Conservation (phyloP, 176 grass and related monocot species). For the Phoenix dactylifera region DNA sequence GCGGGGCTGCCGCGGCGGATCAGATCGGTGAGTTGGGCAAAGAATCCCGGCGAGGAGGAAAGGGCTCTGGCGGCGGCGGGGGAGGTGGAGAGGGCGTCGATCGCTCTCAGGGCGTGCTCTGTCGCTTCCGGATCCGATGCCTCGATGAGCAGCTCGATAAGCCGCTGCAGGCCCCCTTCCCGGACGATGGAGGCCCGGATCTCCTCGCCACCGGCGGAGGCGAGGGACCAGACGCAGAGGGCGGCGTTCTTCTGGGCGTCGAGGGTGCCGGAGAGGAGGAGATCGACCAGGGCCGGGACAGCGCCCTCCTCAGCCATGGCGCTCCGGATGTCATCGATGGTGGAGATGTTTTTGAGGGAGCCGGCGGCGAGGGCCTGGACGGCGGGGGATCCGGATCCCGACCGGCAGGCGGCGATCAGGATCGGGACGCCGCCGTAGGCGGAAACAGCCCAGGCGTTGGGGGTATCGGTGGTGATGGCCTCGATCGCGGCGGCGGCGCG, state of each 20-base stretch:
- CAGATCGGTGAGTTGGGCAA: slow-evolving; percentile 52
- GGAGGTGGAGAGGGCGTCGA: slow-evolving; percentile 40
- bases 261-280: slow-evolving; percentile 21
- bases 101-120: slow-evolving; percentile 39
- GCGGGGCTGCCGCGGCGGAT: slow-evolving; percentile 40
- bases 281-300: slow-evolving; percentile 48
- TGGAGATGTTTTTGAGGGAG: slow-evolving; percentile 50
- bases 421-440: slow-evolving; percentile 67
- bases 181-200: slow-evolving; percentile 50
- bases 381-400: slow-evolving; percentile 40
- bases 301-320: slow-evolving; percentile 65
- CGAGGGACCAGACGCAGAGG: slow-evolving; percentile 53
- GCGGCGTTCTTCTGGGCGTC: slow-evolving; percentile 43
- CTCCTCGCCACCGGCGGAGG: slow-evolving; percentile 40
- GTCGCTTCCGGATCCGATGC: slow-evolving; percentile 48
- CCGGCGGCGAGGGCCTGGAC: slow-evolving; percentile 40
- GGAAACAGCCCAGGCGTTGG: slow-evolving; percentile 54
- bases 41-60: slow-evolving; percentile 54
- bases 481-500: slow-evolving; percentile 47
- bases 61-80: slow-evolving; percentile 45
- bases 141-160: slow-evolving; percentile 49
- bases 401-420: slow-evolving; percentile 55
- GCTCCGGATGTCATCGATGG: slow-evolving; percentile 48
- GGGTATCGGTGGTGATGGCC: slow-evolving; percentile 40
- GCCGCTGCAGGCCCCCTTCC: slow-evolving; percentile 43